Evolutionary conservation across 768 basidiomycete species (phyloP), one percentile per base, ranked within the genome.

Genomic region (Serpula lacrymans): DNA sequence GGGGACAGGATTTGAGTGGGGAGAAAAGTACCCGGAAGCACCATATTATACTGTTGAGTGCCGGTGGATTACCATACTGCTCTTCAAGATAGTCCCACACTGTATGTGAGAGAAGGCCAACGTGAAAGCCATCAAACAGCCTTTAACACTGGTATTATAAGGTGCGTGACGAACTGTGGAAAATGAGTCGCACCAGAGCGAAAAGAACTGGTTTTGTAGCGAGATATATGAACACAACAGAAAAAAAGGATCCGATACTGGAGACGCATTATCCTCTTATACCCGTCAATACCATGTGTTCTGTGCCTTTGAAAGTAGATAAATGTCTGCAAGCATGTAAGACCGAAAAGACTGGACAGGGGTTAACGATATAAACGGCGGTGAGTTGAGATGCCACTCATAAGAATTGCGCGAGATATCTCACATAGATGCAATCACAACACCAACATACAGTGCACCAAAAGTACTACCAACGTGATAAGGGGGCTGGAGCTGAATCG

Each of bases 51-150:
- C 39, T 49, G 4, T 55, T 39, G 18, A 68, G 39, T 14, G 52
- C 53, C 4, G 43, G 3, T 4, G 62, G 58, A 44, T 65, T 61
- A 22, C 38, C 51, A 37, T 58, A 66, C 33, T 63, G 66, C 5
- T 48, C 52, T 25, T 69, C 55, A 23, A 63, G 42, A 51, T 68
- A 69, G 46, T 53, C 58, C 48, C 69, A 68, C 11, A 67, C 21
- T 17, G 50, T 51, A 37, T 68, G 63, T 2, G 64, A 58, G 18
- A 65, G 47, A 16, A 69, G 51, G 0, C 54, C 58, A 24, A 68
- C 48, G 30, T 68, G 65, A 11, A 67, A 41, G 7, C 59, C 58
- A 45, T 68, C 66, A 12, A 68, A 50, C 7, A 59, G n/a, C 67
- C 69, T 69, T 0, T 33, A 7, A 18, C 20, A 6, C 6, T n/a